These are phyloP conservation scores for Phialocephala subalpina DNA, from an alignment of 2,329 filamentous ascomycete genomes.

Conservation along the genomic window DNA sequence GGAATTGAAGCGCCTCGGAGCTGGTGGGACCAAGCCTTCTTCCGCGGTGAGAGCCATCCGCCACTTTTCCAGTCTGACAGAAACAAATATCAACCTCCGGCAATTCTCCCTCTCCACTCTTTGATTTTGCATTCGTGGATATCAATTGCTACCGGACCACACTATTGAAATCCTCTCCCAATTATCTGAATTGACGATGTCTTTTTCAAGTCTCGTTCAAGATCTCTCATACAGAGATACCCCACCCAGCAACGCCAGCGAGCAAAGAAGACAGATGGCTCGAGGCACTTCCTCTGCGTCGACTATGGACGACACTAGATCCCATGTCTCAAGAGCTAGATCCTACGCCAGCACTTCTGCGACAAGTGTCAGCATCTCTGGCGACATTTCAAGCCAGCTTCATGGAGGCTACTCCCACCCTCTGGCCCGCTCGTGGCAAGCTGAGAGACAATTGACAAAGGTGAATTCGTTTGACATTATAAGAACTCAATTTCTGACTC, in stretches of 20 bases:
- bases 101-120: slow-evolving; percentile 12
- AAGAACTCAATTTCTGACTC: slow-evolving; percentile 9
- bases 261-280: slow-evolving; percentile 53
- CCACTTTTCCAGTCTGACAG: slow-evolving; percentile 4
- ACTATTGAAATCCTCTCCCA: background rate
- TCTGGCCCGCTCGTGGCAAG: slow-evolving; percentile 81
- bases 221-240: slow-evolving; percentile 68
- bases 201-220: slow-evolving; percentile 73
- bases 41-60: slow-evolving; percentile 1
- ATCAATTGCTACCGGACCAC: background rate
- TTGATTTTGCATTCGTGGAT: background rate
- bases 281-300: slow-evolving; percentile 52
- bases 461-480: slow-evolving; percentile 49
- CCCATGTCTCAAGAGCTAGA: slow-evolving; percentile 69
- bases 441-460: slow-evolving; percentile 86
- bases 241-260: slow-evolving; percentile 46
- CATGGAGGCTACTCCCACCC: slow-evolving; percentile 86
- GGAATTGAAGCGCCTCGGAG: slow-evolving; percentile 1
- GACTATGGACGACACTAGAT: slow-evolving; percentile 66
- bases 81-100: background rate
- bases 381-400: slow-evolving; percentile 83
- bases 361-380: slow-evolving; percentile 73
- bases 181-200: slow-evolving; percentile 54
- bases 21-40: background rate
- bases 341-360: slow-evolving; percentile 72